Evolutionary conservation across 2,329 filamentous ascomycete genomes (phyloP).

Genomic region (Claviceps monticola): DNA sequence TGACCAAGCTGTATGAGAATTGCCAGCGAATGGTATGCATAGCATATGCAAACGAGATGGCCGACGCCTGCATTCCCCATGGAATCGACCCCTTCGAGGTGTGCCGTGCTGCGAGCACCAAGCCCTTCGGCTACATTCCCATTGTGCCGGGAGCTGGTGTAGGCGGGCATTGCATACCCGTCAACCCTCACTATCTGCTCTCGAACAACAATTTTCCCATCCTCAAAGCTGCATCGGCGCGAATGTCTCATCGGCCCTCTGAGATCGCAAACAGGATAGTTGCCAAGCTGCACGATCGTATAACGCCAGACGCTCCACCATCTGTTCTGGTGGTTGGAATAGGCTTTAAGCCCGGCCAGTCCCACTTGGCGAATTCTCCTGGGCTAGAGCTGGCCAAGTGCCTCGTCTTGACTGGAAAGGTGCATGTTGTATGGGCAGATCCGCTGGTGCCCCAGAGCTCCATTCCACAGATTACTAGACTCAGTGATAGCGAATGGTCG

Average conservation of each 20-base stretch:
- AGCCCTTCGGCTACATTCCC: conserved; percentile 38
- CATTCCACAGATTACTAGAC: conserved; percentile 24
- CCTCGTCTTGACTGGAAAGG: conserved; percentile 20
- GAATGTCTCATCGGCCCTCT: conserved; percentile 28
- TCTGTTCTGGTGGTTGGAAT: conserved; percentile 31
- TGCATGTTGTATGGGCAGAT: conserved; percentile 30
- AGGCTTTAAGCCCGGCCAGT: conserved; percentile 37
- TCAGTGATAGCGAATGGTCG: conserved; percentile 26
- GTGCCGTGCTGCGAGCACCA: conserved; percentile 32
- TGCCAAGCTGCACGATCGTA: conserved; percentile 13
- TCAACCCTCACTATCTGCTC: conserved; percentile 40
- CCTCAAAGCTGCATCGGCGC: conserved; percentile 27
- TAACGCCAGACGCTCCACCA: conserved; percentile 7
- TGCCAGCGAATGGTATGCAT: conserved; percentile 42
- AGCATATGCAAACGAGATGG: conserved; percentile 43
- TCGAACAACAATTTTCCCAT: conserved; percentile 33
- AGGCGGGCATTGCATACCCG: conserved; percentile 41
- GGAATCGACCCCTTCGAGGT: conserved; percentile 38
- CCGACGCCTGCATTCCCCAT: conserved; percentile 32
- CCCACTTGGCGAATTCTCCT: conserved; percentile 32
- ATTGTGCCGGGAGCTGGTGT: conserved; percentile 35
- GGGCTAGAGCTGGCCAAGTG: conserved; percentile 27
- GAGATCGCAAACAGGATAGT: conserved; percentile 24
- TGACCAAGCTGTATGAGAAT: conserved; percentile 45
- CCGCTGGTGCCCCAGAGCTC: conserved; percentile 27